These are phyloP conservation scores for Aspergillus bridgeri DNA, from an alignment of 495 filamentous ascomycete species.

Conservation along the genomic window DNA sequence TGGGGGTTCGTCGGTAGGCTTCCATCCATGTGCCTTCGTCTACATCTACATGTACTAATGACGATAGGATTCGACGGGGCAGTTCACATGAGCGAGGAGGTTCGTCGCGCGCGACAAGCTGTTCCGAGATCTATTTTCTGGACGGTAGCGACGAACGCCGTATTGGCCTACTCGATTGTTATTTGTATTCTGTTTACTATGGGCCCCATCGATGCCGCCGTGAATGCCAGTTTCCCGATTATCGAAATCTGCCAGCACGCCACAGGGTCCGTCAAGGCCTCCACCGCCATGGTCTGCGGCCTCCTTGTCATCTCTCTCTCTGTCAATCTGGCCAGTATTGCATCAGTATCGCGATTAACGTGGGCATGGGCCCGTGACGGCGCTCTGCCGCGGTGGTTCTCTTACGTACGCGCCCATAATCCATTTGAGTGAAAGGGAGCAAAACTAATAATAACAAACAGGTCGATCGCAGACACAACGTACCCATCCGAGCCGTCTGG, in stretches of 20 bases:
- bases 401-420: constrained; percentile 28
- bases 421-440: too few relatives aligned
- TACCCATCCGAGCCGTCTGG: constrained; percentile 39
- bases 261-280: constrained; percentile 36
- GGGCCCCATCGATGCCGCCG: constrained; percentile 26
- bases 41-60: not conserved
- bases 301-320: constrained; percentile 41
- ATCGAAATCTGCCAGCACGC: constrained; percentile 43
- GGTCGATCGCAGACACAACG: constrained; percentile 29
- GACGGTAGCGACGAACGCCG: constrained; percentile 28
- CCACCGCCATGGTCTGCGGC: constrained; percentile 42
- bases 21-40: not conserved
- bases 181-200: constrained; percentile 40
- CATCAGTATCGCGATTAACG: constrained; percentile 33
- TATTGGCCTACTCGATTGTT: constrained; percentile 35
- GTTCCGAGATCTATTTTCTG: constrained; percentile 38
- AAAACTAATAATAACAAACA: not conserved
- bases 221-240: constrained; percentile 36
- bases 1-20: constrained; percentile 23
- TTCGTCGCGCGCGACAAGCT: constrained; percentile 31
- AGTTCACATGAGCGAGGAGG: constrained; percentile 40
- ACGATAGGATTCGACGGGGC: constrained; percentile 23
- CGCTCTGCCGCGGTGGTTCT: constrained; percentile 37
- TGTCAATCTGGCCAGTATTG: constrained; percentile 27
- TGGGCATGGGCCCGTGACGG: constrained; percentile 43